A percentile compares a stretch with the other conserved stretches of the same genome.
Conservation (phyloP, 305 asterid genomes). For the Fraxinus latifolia region DNA sequence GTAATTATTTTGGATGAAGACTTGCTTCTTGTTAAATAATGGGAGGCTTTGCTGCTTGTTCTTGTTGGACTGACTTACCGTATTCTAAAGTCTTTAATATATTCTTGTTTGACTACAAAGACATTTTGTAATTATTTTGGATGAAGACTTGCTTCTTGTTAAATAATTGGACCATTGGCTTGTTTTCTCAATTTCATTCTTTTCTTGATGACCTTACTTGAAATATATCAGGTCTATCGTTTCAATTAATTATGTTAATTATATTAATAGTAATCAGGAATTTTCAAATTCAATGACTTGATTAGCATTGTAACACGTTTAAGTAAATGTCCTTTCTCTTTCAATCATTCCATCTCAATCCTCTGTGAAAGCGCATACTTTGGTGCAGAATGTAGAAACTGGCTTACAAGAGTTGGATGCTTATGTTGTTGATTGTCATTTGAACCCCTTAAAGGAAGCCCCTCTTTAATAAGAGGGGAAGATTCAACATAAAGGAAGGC, state of each 20-base stretch:
- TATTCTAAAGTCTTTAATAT: background rate
- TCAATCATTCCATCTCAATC: background rate
- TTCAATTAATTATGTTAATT: background rate
- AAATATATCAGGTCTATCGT: background rate
- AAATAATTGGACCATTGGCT: background rate
- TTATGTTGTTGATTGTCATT: background rate
- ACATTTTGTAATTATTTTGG: background rate
- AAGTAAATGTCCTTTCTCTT: background rate
- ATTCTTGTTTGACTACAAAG: background rate
- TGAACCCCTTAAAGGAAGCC: background rate
- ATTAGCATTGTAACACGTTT: background rate
- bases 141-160: slow-evolving; percentile 2
- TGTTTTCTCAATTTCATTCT: background rate
- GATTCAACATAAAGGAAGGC: background rate
- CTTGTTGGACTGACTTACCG: background rate
- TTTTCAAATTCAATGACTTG: background rate
- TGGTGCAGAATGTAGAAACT: background rate
- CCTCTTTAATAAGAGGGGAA: background rate
- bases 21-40: background rate
- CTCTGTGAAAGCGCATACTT: background rate
- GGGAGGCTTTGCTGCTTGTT: background rate
- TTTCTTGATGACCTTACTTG: background rate
- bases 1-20: too few species aligned
- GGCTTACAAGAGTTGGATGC: background rate
- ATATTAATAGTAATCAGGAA: background rate